Conservation (phyloP, 2,329 filamentous ascomycete species). For the Metarhizium rileyi region DNA sequence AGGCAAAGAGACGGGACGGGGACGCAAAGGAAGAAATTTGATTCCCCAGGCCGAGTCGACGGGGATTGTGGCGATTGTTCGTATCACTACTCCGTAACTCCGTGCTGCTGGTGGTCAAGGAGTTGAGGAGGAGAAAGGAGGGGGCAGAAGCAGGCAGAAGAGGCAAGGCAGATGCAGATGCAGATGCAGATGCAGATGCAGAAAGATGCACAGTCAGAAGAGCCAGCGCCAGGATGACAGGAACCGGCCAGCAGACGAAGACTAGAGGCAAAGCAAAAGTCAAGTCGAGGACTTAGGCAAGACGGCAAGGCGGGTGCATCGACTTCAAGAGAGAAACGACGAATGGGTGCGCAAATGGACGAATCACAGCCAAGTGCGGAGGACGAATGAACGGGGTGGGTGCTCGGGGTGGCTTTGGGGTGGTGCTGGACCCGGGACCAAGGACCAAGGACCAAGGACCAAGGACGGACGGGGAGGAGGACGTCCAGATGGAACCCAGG, state of each 20-base stretch:
- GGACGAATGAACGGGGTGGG: conserved; percentile 1
- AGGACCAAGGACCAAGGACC: conserved; percentile 4
- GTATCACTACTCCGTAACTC: too few relatives aligned
- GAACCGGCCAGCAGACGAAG: too few relatives aligned
- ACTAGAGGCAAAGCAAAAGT: neutral
- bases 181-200: neutral
- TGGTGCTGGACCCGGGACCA: conserved; percentile 3
- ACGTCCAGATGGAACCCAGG: too few relatives aligned
- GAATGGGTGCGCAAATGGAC: conserved; percentile 1
- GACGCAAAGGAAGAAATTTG: neutral
- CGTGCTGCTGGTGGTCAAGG: too few relatives aligned
- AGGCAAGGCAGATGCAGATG: neutral
- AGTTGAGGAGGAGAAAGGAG: conserved; percentile 1
- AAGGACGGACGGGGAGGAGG: neutral
- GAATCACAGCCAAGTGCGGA: neutral
- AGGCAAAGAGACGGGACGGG: neutral
- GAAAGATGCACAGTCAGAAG: conserved; percentile 2
- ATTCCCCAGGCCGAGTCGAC: neutral
- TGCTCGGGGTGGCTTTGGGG: too few relatives aligned
- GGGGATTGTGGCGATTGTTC: neutral
- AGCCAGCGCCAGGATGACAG: neutral
- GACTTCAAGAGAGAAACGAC: neutral
- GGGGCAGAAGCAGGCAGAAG: conserved; percentile 1
- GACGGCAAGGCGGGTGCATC: neutral
- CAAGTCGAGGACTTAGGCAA: too few relatives aligned